These are phyloP conservation scores for Umbelopsis vinacea DNA, from an alignment of 192 early-diverging fungal genomes.

Conservation along the genomic window DNA sequence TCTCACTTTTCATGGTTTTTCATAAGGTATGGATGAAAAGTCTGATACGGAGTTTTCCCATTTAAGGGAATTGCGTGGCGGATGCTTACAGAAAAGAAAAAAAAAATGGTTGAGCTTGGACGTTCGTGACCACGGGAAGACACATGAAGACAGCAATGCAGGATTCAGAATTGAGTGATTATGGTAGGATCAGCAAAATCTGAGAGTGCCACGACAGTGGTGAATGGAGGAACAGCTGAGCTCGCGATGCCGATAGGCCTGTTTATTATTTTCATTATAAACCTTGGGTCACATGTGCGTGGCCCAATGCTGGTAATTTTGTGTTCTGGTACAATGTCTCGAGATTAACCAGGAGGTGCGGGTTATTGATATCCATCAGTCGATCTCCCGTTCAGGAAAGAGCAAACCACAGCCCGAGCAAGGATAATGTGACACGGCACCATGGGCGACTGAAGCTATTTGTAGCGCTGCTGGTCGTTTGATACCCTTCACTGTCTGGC, in stretches of 20 bases:
- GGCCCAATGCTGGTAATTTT: neutral
- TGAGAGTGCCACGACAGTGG: too few species aligned
- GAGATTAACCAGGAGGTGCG: neutral
- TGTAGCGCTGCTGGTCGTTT: neutral
- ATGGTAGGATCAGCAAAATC: too few species aligned
- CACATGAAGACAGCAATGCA: too few species aligned
- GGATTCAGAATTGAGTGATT: too few species aligned
- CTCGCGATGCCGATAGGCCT: neutral
- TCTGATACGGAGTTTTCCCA: too few species aligned
- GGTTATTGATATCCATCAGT: neutral
- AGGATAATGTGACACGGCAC: neutral
- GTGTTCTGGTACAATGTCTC: constrained; percentile 8
- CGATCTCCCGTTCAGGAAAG: neutral
- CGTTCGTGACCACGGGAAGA: too few species aligned
- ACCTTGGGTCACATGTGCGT: neutral
- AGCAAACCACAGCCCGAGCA: neutral
- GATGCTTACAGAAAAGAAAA: too few species aligned
- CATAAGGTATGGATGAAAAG: too few species aligned
- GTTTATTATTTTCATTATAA: constrained; percentile 12
- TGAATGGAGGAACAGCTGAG: neutral
- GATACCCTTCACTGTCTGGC: neutral
- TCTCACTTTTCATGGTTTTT: too few species aligned
- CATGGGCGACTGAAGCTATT: too few species aligned
- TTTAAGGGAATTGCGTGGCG: too few species aligned
- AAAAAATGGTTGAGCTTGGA: too few species aligned